Base-by-base conservation (phyloP, 305 asterid species). In the Fraxinus angustifolia region DNA sequence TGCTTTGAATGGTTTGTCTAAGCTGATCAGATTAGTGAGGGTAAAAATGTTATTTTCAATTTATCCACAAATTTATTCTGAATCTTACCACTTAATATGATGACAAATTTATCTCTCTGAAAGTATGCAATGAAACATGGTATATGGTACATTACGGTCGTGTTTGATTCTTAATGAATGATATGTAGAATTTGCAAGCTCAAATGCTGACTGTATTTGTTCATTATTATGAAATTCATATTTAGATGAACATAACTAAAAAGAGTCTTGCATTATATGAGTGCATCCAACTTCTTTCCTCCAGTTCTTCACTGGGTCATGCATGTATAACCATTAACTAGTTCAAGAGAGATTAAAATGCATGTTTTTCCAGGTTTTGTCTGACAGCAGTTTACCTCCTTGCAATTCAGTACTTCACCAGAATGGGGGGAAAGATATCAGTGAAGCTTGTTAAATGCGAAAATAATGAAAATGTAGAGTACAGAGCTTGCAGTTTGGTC, bases 401-500 rank as follows among this genome's bases (percentile, higher is more conserved):
- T 10, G 85, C 85, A 56, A 96, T 96, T 87, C 99, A 93, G 87
- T 96, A 96, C 86, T 91, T 96, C 79, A 96, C 94, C 16, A 91
- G 85, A 87, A 81, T 94, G 80, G 95, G 99, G 14, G 97, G 98
- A 74, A 92, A 90, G 88, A 83, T 96, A 30, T 88, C 98, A 1
- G 92, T 88, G 91, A 92, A 91, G 85, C 97, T 96, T 84, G 91
- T 96, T 76, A 92, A 94, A 82, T 87, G 81, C 70, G 98, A 96
- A 88, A 87, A 86, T 34, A 89, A 89, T 71, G 91, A 89, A 81
- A 93, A 88, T 82, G 77, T 81, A 3, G 99, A 94, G 84, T 86
- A 89, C 85, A 86, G 88, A 84, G 96, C 99, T 78, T 89, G 92
- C 87, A 94, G 99, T 87, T 90, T 94, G 90, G 97, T 96, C 67